Evolutionary conservation across 345 rosid species (phyloP).

Genomic region (Excoecaria cochinchinensis): DNA sequence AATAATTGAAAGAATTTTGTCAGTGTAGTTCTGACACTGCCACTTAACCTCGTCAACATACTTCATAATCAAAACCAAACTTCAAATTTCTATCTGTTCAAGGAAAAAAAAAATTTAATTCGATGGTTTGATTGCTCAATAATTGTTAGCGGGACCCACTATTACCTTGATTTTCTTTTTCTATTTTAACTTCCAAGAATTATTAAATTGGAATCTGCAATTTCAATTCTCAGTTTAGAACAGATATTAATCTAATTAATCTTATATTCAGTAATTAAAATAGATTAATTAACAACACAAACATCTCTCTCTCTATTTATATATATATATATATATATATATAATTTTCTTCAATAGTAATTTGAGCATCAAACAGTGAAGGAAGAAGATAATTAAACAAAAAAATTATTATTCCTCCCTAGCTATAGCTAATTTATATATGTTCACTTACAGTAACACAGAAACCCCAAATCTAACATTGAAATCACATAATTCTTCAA

Average conservation of each 20-base stretch:
- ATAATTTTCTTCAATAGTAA: too few species aligned
- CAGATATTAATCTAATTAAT: background rate
- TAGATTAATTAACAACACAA: too few species aligned
- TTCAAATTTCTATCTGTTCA: too few species aligned
- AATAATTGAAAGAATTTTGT: constrained; percentile 20
- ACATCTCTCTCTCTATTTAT: too few species aligned
- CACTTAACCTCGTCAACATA: constrained; percentile 7
- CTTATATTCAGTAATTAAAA: background rate
- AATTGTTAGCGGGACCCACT: constrained; percentile 18
- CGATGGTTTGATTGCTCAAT: constrained; percentile 37
- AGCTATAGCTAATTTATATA: background rate
- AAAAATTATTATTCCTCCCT: background rate
- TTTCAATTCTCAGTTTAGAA: background rate
- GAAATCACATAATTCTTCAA: background rate
- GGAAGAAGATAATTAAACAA: background rate
- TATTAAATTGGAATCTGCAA: background rate
- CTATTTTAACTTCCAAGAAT: too few species aligned
- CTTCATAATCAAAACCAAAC: background rate
- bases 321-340: too few species aligned
- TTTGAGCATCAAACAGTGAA: background rate
- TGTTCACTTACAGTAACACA: constrained; percentile 7
- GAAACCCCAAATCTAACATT: constrained; percentile 3
- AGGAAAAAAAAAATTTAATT: constrained; percentile 1
- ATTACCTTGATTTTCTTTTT: background rate
- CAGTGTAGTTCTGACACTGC: background rate